These are phyloP conservation scores for Termitomyces sp. DNA, from an alignment of 768 basidiomycete species.

Conservation along the genomic window DNA sequence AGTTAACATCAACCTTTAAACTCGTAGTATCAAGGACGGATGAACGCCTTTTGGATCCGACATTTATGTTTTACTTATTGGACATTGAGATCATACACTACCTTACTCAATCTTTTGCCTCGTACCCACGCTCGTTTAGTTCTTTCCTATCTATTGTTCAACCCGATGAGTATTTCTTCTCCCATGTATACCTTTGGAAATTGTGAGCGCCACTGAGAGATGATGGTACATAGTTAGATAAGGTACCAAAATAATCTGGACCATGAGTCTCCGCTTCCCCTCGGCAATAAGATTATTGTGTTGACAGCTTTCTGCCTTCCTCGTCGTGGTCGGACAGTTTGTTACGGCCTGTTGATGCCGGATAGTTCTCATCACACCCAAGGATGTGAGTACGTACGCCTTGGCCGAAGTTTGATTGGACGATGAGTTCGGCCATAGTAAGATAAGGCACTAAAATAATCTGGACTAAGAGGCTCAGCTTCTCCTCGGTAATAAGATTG, in stretches of 20 bases:
- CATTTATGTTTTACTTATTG: neutral
- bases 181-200: neutral
- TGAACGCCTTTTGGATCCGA: neutral
- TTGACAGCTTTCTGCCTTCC: neutral
- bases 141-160: neutral
- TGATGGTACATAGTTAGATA: neutral
- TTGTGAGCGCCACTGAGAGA: neutral
- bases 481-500: neutral
- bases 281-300: neutral
- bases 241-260: neutral
- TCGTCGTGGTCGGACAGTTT: neutral
- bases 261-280: too few species aligned
- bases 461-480: too few species aligned
- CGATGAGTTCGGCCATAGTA: neutral
- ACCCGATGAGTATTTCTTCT: neutral
- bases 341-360: neutral
- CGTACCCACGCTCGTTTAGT: conserved; percentile 8
- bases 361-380: neutral
- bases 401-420: neutral
- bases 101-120: neutral
- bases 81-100: neutral
- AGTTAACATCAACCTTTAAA: conserved; percentile 22
- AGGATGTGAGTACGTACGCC: neutral
- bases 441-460: neutral
- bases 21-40: neutral